Evolutionary conservation across 805 yeast species (phyloP), one percentile per base, ranked within the genome.

Genomic region (Yarrowia phangngaensis): DNA sequence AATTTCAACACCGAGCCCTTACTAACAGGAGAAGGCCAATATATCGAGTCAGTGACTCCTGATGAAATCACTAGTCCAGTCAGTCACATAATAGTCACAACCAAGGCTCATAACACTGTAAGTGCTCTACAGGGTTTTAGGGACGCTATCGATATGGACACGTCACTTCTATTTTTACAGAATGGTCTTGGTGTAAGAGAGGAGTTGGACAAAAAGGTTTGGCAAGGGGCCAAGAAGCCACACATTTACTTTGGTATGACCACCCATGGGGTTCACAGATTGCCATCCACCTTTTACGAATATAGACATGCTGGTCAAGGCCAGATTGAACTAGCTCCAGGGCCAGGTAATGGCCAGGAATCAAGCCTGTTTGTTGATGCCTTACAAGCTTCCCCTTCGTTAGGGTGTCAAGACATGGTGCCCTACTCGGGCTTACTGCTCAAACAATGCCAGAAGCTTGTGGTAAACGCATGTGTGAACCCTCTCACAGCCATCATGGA

Each of bases 381-480:
- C 7, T 50, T 51, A 31, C 52, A 47, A 35, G 19, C 45, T 4
- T 36, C 54, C 3, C 51, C 31, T 31, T 26, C 32, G 3, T 22
- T 41, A 16, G 51, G 59, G 20, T 53, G 56, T 22, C 53, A 54
- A 4, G 29, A 52, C 30, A 29, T 34, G 11, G 50, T 66, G 24
- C 51, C 57, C 1, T 68, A 72, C 35, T 71, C 71, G 17, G 76
- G 73, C 29, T 62, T 79, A 51, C 62, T 80, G 26, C 56, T 77
- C 20, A 74, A 79, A 2, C 95, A 86, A 64, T 68, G 80, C 55
- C 82, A 80, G 56, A 92, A 90, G 63, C 74, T 90, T 51, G 70
- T 83, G 34, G 80, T 84, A 15, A 92, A 92, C 60, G 74, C 85
- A 1, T 84, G 92, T 59, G 80, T 90, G 55, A 90, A 92, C 59